A percentile compares a stretch with the other conserved stretches of the same genome.
Evolutionary conservation across 495 filamentous ascomycete species (phyloP).

Genomic region (Aspergillus ellipticus): DNA sequence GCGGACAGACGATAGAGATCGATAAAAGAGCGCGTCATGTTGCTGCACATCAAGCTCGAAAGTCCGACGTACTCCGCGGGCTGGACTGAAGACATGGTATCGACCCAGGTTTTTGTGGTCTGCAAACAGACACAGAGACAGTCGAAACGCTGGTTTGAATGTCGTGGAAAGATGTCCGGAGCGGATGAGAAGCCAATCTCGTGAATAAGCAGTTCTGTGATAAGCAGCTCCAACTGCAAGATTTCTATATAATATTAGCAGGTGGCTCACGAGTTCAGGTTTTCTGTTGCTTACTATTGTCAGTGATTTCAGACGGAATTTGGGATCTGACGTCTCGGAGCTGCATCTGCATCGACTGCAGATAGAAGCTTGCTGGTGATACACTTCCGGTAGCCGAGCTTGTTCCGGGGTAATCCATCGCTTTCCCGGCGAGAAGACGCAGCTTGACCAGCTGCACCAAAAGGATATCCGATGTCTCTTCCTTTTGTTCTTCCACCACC

Average conservation of each 20-base stretch:
- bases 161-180: neutral
- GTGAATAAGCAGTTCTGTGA: neutral
- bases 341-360: slow-evolving; percentile 3
- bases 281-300: slow-evolving; percentile 1
- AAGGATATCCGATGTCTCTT: neutral
- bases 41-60: neutral
- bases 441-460: slow-evolving; percentile 3
- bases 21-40: neutral
- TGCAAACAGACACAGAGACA: neutral
- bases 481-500: neutral
- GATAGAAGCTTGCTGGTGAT: neutral
- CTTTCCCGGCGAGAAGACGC: neutral
- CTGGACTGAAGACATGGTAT: neutral
- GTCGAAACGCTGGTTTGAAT: slow-evolving; percentile 2
- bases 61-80: neutral
- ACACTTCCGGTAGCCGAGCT: neutral
- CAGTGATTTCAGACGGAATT: neutral
- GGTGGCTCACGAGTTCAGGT: neutral
- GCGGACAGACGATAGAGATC: neutral
- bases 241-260: neutral
- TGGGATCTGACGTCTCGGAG: neutral
- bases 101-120: neutral
- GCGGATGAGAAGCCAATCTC: neutral
- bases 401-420: neutral
- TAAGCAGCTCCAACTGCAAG: neutral